Evolutionary conservation across 345 rosid genomes (phyloP).

Genomic region (Eucalyptus regnans): DNA sequence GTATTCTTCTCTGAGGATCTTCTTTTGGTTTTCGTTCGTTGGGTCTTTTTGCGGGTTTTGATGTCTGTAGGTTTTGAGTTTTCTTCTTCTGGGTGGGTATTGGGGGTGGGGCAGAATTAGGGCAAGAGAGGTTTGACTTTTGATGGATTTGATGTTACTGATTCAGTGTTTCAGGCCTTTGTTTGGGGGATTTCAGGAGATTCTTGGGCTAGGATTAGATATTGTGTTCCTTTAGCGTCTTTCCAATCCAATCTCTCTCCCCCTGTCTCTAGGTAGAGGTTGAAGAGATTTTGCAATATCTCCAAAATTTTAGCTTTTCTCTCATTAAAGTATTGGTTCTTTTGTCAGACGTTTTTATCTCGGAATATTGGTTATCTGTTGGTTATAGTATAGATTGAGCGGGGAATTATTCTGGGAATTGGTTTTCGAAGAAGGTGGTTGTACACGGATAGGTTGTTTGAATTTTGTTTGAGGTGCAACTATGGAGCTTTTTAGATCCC

Average conservation of each 20-base stretch:
- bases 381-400: neutral
- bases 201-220: slow-evolving; percentile 29
- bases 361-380: neutral
- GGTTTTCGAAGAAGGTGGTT: slow-evolving; percentile 30
- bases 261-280: slow-evolving; percentile 4
- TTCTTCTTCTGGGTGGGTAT: neutral
- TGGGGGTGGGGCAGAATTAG: neutral
- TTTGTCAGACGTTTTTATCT: slow-evolving; percentile 7
- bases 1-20: slow-evolving; percentile 26
- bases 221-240: slow-evolving; percentile 28
- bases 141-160: slow-evolving; percentile 26
- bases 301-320: neutral
- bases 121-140: neutral
- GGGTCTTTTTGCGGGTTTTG: neutral
- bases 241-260: slow-evolving; percentile 3
- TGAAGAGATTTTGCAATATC: slow-evolving; percentile 3
- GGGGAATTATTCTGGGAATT: slow-evolving; percentile 46
- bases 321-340: neutral
- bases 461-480: slow-evolving; percentile 24
- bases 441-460: slow-evolving; percentile 10
- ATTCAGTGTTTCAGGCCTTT: slow-evolving; percentile 29
- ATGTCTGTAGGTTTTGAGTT: neutral
- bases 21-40: neutral
- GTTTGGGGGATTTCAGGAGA: slow-evolving; percentile 44
- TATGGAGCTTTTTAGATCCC: slow-evolving; percentile 14